A percentile compares a stretch with the other conserved stretches of the same genome.
Evolutionary conservation across 2,329 filamentous ascomycete genomes (phyloP).

Genomic region (Monosporascus sp.): DNA sequence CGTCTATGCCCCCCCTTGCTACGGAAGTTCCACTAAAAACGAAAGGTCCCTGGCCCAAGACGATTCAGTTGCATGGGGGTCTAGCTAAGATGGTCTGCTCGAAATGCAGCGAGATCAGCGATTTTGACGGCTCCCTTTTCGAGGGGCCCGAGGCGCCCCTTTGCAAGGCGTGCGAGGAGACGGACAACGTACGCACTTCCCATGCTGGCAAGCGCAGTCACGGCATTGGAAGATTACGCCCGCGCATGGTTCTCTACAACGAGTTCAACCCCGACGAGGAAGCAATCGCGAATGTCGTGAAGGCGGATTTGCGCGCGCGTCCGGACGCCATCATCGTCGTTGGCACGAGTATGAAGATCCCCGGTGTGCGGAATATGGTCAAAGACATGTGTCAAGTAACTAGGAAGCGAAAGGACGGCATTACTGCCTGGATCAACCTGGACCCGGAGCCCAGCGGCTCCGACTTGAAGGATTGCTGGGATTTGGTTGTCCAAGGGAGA

Average conservation of each 20-base stretch:
- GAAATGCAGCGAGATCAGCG: slow-evolving; percentile 74
- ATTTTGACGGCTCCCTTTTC: slow-evolving; percentile 76
- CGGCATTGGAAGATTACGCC: slow-evolving; percentile 82
- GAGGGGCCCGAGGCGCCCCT: slow-evolving; percentile 76
- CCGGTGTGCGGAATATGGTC: slow-evolving; percentile 82
- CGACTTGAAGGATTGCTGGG: slow-evolving; percentile 90
- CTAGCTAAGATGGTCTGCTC: slow-evolving; percentile 95
- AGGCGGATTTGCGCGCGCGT: slow-evolving; percentile 74
- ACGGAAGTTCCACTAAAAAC: slow-evolving; percentile 75
- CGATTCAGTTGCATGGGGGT: slow-evolving; percentile 89
- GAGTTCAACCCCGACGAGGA: slow-evolving; percentile 96
- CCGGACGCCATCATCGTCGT: slow-evolving; percentile 93
- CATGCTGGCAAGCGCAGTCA: slow-evolving; percentile 84
- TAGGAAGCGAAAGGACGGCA: slow-evolving; percentile 73
- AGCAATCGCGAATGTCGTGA: slow-evolving; percentile 86
- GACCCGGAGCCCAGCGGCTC: slow-evolving; percentile 75
- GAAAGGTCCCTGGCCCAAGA: slow-evolving; percentile 88
- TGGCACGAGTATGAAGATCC: slow-evolving; percentile 91
- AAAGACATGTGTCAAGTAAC: slow-evolving; percentile 86
- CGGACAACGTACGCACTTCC: slow-evolving; percentile 69
- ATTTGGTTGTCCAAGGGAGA: slow-evolving; percentile 79
- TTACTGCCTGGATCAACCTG: slow-evolving; percentile 92
- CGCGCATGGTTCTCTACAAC: slow-evolving; percentile 94
- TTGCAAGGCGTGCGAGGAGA: slow-evolving; percentile 67
- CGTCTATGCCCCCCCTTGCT: slow-evolving; percentile 68